Conservation (phyloP, 306 rosid species). For the Pterocarpus santalinus region DNA sequence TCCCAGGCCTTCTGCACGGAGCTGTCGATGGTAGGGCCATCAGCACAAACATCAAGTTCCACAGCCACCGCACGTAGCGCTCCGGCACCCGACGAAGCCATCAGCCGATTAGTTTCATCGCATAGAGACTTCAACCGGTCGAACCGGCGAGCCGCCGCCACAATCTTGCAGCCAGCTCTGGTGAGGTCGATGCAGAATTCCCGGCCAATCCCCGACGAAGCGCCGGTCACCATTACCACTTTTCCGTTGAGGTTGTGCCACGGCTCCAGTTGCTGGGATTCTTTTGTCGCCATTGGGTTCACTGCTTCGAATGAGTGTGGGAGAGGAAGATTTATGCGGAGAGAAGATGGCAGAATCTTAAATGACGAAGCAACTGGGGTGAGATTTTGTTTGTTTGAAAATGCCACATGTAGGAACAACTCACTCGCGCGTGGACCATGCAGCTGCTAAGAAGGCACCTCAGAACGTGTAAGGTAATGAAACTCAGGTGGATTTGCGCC, state of each 20-base stretch:
- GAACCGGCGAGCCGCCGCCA: constrained; percentile 80
- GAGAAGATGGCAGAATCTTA: no score
- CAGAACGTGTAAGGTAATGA: no score
- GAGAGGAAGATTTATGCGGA: no score
- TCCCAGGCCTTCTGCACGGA: constrained; percentile 78
- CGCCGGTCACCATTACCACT: constrained; percentile 87
- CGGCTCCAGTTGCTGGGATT: constrained; percentile 49
- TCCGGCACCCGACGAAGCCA: not conserved
- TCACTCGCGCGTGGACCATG: no score
- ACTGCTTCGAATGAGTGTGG: not conserved
- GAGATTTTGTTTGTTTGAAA: no score
- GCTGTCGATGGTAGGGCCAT: constrained; percentile 54
- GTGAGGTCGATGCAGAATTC: constrained; percentile 78
- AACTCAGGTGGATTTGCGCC: no score
- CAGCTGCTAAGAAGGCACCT: no score
- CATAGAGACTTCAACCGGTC: constrained; percentile 70
- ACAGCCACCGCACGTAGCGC: constrained; percentile 61
- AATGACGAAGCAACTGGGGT: no score
- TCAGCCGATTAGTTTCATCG: constrained; percentile 54
- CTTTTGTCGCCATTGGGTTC: constrained; percentile 45
- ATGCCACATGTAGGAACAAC: no score
- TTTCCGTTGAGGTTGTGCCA: constrained; percentile 69
- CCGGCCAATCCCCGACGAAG: constrained; percentile 80
- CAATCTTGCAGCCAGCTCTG: constrained; percentile 67
- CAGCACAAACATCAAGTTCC: constrained; percentile 73